A percentile compares a stretch with the other conserved stretches of the same genome.
These are phyloP conservation scores for Xerocomus spinulosus DNA, from an alignment of 768 basidiomycete genomes.

Conservation along the genomic window DNA sequence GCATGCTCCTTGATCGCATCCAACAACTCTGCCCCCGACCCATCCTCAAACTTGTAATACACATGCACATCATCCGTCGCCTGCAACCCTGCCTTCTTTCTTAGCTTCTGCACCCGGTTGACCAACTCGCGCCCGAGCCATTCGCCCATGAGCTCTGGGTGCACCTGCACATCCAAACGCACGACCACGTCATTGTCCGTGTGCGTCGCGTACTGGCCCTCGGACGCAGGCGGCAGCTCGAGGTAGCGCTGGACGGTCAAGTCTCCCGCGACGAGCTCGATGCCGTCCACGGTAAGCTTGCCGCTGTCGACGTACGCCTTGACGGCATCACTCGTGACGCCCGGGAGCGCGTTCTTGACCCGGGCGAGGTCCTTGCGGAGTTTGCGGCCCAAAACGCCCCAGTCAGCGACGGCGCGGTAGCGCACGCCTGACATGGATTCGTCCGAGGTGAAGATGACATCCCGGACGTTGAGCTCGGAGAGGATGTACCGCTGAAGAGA, in stretches of 20 bases:
- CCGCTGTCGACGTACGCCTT: conserved; percentile 72
- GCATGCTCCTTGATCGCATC: conserved; percentile 61
- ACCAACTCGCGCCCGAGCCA: conserved; percentile 87
- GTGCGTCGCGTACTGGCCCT: conserved; percentile 71
- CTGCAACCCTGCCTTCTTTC: conserved; percentile 94
- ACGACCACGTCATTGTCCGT: conserved; percentile 95
- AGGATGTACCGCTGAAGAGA: conserved; percentile 84
- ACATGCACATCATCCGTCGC: conserved; percentile 92
- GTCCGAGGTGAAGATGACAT: conserved; percentile 84
- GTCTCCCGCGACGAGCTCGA: conserved; percentile 87
- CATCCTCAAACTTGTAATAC: conserved; percentile 77
- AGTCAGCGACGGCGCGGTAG: conserved; percentile 91
- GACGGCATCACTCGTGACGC: conserved; percentile 75
- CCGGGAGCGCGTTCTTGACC: conserved; percentile 84
- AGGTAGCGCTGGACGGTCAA: conserved; percentile 88
- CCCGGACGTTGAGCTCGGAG: conserved; percentile 93
- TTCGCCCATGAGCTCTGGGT: conserved; percentile 82
- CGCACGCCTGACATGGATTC: conserved; percentile 81
- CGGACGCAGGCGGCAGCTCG: conserved; percentile 59
- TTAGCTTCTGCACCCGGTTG: conserved; percentile 89
- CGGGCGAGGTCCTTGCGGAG: conserved; percentile 86
- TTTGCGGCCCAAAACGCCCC: conserved; percentile 90
- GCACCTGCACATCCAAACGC: conserved; percentile 83
- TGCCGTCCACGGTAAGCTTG: conserved; percentile 81
- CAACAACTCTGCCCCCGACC: conserved; percentile 57